phyloP scores from a whole-genome alignment of 2,329 filamentous ascomycete species.

The Herpotrichia juniperi region DNA sequence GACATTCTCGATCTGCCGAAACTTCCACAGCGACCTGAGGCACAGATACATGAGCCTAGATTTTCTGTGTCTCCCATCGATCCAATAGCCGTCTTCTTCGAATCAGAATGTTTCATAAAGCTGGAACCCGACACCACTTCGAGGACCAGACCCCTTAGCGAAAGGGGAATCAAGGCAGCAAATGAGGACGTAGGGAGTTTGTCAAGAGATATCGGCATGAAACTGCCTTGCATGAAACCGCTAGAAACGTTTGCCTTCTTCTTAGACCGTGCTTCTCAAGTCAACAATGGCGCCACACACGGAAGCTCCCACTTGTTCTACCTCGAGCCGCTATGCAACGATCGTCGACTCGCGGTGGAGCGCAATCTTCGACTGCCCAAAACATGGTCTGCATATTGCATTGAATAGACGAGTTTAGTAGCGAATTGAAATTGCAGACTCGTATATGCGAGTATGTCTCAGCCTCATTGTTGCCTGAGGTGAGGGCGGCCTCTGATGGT shows the following conservation, averaged over 20 bases:
- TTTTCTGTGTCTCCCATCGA: too few relatives aligned
- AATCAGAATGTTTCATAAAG: not conserved
- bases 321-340: not conserved
- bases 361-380: not conserved
- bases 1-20: too few relatives aligned
- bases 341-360: not conserved
- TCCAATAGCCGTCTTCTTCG: too few relatives aligned
- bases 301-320: too few relatives aligned
- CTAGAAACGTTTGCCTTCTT: not conserved
- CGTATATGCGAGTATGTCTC: slow-evolving; percentile 20
- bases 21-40: too few relatives aligned
- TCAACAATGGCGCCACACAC: too few relatives aligned
- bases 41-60: too few relatives aligned
- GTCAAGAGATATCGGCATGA: not conserved
- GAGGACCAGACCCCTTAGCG: not conserved
- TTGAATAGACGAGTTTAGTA: not conserved
- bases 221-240: not conserved
- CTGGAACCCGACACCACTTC: not conserved
- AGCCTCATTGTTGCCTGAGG: slow-evolving; percentile 13
- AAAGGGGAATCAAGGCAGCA: not conserved
- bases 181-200: not conserved
- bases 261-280: not conserved
- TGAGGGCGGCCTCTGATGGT: slow-evolving; percentile 3
- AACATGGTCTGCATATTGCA: not conserved
- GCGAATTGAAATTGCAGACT: not conserved